Base-by-base conservation (phyloP, 2,329 filamentous ascomycete species). In the Spiromastix sp. region DNA sequence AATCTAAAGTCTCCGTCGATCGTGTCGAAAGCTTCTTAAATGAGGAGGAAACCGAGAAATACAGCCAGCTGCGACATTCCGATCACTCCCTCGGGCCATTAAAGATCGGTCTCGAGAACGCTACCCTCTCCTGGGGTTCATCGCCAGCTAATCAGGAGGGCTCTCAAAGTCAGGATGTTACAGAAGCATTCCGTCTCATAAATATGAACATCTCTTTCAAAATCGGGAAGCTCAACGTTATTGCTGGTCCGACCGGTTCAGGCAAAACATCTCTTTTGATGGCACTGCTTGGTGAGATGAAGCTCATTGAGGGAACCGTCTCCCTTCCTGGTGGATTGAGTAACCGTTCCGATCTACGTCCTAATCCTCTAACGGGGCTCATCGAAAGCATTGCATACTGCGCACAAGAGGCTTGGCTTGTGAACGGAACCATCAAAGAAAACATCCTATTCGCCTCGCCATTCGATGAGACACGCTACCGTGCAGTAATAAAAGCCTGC, bases 211-310 rank as follows among this genome's bases (percentile, higher is more conserved):
- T 96, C 36, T 75, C 82, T 41, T 98, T 98, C 60, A 70, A 75
- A 38, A 74, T 93, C 38, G 86, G 85, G 40, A 78, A 86, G 49
- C 73, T 98, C 41, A 98, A 95, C 53, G 79, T 98, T 32, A 82
- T 98, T 49, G 83, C 86, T 25, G 91, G 91, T 1, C 81, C 89
- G 2, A 98, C 91, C 3, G 91, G 91, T 10, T 91, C 83, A 34
- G 91, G 91, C 46, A 98, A 98, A 67, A 94, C 89, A 0, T 96
- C 89, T 0, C 67, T 98, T 51, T 69, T 98, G 13, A 94, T 98
- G 89, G 91, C 87, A 18, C 67, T 98, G 17, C 73, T 98, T 2
- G 91, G 91, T 41, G 91, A 98, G 63, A 98, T 98, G 91, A 91
- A 83, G 1, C 63, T 87, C 33, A 61, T 94, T 16, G 71, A 79